Evolutionary conservation across 2,329 filamentous ascomycete genomes (phyloP).

Genomic region (Cercospora sp.): DNA sequence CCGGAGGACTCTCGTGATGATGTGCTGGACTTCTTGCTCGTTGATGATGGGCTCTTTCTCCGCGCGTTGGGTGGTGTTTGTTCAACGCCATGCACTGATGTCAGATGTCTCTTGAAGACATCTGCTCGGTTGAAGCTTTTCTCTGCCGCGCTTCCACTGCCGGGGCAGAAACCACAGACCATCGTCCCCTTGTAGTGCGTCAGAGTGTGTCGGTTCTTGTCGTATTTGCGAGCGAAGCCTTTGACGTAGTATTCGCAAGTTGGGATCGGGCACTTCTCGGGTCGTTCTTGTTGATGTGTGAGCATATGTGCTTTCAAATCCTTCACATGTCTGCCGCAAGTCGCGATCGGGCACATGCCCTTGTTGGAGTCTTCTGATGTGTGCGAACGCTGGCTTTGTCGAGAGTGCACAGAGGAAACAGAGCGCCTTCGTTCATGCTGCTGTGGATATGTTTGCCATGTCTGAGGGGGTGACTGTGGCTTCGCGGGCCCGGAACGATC

Average conservation of each 20-base stretch:
- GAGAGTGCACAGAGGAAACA: conserved; percentile 69
- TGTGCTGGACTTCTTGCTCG: conserved; percentile 64
- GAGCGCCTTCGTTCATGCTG: conserved; percentile 61
- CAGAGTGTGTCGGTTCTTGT: conserved; percentile 91
- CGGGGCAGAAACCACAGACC: conserved; percentile 93
- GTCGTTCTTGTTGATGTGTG: conserved; percentile 85
- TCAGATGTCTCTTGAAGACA: conserved; percentile 92
- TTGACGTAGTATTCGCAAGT: conserved; percentile 91
- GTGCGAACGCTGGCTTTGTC: conserved; percentile 52
- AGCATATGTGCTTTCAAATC: conserved; percentile 93
- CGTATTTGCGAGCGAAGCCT: conserved; percentile 92
- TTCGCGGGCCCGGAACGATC: conserved; percentile 41
- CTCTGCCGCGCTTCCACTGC: conserved; percentile 82
- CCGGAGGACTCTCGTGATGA: conserved; percentile 77
- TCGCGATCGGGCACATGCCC: conserved; percentile 74
- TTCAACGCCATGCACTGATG: conserved; percentile 86
- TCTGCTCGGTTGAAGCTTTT: conserved; percentile 96
- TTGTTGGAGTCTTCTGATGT: conserved; percentile 56
- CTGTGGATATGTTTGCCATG: conserved; percentile 54
- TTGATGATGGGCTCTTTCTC: conserved; percentile 62
- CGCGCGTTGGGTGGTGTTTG: conserved; percentile 90
- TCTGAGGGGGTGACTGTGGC: conserved; percentile 60
- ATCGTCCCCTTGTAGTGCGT: conserved; percentile 97
- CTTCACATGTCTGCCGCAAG: conserved; percentile 85
- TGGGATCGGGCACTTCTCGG: conserved; percentile 90